phyloP scores from a whole-genome alignment of 2,329 filamentous ascomycete genomes.

The Aspergillus japonicus region DNA sequence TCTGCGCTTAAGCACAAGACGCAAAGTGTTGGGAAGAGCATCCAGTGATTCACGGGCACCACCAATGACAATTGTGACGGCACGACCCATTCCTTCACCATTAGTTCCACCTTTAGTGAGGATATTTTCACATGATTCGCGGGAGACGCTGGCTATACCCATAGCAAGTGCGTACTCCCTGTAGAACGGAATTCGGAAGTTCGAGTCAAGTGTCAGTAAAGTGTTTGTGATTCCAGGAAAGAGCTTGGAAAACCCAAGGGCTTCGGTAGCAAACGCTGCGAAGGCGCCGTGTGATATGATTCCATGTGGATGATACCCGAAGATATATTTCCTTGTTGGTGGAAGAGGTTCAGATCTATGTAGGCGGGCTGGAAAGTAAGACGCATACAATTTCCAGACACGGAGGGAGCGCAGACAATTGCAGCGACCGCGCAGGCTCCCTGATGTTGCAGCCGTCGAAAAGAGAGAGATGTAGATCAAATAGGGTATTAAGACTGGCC shows the following conservation, averaged over 20 bases:
- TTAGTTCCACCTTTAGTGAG: conserved; percentile 76
- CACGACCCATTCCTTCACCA: conserved; percentile 83
- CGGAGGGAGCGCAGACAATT: conserved; percentile 70
- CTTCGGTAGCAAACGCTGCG: conserved; percentile 85
- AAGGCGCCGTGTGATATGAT: conserved; percentile 98
- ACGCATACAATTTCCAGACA: conserved; percentile 85
- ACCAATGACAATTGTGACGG: conserved; percentile 92
- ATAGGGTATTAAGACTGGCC: conserved; percentile 77
- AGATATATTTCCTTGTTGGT: conserved; percentile 86
- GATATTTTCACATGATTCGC: conserved; percentile 86
- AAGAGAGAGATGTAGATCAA: conserved; percentile 74
- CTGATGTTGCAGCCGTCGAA: conserved; percentile 73
- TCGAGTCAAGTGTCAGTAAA: conserved; percentile 87
- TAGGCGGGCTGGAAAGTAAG: conserved; percentile 85
- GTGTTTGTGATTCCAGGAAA: conserved; percentile 97
- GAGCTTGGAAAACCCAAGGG: conserved; percentile 77
- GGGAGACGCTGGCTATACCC: conserved; percentile 84
- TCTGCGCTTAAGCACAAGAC: conserved; percentile 75
- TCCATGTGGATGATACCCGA: conserved; percentile 95
- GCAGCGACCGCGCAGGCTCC: conserved; percentile 71
- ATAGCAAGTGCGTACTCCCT: conserved; percentile 89
- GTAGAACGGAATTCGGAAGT: conserved; percentile 92
- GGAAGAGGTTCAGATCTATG: conserved; percentile 80
- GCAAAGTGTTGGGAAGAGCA: conserved; percentile 73
- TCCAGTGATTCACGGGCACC: conserved; percentile 91